These are phyloP conservation scores for Trebouxia sp. DNA, from an alignment of 139 green algal genomes.

Conservation along the genomic window DNA sequence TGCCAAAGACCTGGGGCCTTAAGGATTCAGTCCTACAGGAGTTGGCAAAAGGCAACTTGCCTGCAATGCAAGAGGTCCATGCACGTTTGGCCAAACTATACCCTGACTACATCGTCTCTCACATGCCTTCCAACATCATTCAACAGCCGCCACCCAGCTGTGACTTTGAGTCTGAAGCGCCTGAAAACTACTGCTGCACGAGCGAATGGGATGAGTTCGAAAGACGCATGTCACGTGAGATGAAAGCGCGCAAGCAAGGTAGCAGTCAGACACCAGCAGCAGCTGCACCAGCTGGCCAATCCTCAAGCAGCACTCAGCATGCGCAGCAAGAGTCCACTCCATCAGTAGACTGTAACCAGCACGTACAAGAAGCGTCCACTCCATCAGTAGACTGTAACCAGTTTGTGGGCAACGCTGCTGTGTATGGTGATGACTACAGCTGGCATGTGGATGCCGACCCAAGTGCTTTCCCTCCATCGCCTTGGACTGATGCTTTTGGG, in stretches of 20 bases:
- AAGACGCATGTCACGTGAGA: too few relatives aligned
- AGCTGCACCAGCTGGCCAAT: slow-evolving; percentile 10
- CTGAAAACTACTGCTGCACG: too few relatives aligned
- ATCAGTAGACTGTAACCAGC: not conserved
- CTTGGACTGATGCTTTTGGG: slow-evolving; percentile 59
- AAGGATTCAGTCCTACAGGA: slow-evolving; percentile 42
- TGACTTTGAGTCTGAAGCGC: too few relatives aligned
- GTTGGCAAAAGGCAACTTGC: slow-evolving; percentile 42
- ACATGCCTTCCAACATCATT: slow-evolving; percentile 75
- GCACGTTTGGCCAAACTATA: slow-evolving; percentile 68
- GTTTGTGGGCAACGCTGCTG: slow-evolving; percentile 85
- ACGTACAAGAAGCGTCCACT: not conserved
- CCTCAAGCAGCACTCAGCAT: not conserved
- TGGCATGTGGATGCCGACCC: slow-evolving; percentile 91
- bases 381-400: slow-evolving; percentile 56
- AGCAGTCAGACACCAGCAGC: not conserved
- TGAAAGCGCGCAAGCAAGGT: too few relatives aligned
- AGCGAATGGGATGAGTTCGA: too few relatives aligned
- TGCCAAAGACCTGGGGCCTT: slow-evolving; percentile 67
- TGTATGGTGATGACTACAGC: slow-evolving; percentile 66
- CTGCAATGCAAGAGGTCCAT: slow-evolving; percentile 74
- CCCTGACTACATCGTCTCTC: slow-evolving; percentile 67
- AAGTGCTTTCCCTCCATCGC: slow-evolving; percentile 19
- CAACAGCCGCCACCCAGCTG: too few relatives aligned
- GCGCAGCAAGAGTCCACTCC: not conserved